phyloP scores from a whole-genome alignment of 345 rosid species.

The Populus pruinosa region DNA sequence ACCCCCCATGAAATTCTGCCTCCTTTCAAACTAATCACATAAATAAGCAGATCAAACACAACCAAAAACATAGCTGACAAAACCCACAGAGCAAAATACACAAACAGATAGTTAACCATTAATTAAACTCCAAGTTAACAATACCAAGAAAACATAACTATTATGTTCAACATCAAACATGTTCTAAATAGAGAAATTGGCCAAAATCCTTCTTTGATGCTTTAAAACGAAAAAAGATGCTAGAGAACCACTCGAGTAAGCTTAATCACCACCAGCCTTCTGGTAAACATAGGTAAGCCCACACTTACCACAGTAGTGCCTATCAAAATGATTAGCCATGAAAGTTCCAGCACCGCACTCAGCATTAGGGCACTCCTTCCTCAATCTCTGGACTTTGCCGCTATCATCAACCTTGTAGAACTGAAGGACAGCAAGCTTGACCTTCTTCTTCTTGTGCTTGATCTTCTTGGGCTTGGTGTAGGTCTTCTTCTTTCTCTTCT shows the following conservation, averaged over 20 bases:
- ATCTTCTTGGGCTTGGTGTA: constrained; percentile 31
- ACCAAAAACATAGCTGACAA: neutral
- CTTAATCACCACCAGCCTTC: constrained; percentile 19
- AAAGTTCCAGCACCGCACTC: constrained; percentile 27
- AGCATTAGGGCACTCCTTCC: constrained; percentile 27
- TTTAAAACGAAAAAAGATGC: neutral
- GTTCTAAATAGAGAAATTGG: neutral
- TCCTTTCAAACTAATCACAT: neutral
- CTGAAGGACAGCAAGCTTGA: constrained; percentile 24
- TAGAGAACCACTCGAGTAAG: neutral
- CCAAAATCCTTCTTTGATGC: neutral
- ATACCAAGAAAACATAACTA: neutral
- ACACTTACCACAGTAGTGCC: constrained; percentile 31
- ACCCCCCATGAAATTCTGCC: neutral
- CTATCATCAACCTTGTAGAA: constrained; percentile 27
- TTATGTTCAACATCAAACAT: neutral
- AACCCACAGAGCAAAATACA: neutral
- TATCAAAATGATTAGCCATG: constrained; percentile 25
- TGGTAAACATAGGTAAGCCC: constrained; percentile 30
- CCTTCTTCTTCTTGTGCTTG: constrained; percentile 34
- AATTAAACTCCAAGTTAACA: neutral
- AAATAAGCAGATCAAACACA: neutral
- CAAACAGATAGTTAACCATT: neutral
- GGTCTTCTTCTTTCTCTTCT: constrained; percentile 31
- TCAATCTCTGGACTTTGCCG: constrained; percentile 20